Base-by-base conservation (phyloP, 805 yeast species). In the Suhomyces xylopsoci region DNA sequence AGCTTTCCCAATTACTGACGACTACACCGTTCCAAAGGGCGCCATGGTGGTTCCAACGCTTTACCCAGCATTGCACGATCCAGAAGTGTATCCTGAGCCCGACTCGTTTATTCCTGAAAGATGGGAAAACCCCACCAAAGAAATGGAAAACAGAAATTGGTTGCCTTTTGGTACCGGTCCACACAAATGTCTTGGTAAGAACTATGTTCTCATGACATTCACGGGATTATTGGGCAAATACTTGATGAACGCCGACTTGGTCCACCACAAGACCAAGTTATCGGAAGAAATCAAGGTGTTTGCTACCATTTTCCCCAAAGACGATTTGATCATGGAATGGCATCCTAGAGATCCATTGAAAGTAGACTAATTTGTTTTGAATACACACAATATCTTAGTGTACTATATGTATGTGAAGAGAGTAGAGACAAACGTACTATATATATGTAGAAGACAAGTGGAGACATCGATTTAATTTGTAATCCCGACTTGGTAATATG, bases 241-340 rank as follows among this genome's bases (percentile, higher is more conserved):
- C 51, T 82, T 90, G 22, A 71, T 94, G 82, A 74, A 81, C 61
- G 80, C 91, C 50, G 92, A 94, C 70, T 83, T 94, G 75, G 73
- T 81, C 54, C 99, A 94, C 70, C 80, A 84, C 58, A 83, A 87
- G 46, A 94, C 99, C 22, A 87, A 85, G 42, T 76, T 86, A 60
- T 85, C 93, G 61, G 99, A 94, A 76, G 85, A 90, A 65, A 91
- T 94, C 65, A 89, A 90, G 67, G 98, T 94, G 40, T 94, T 94
- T 69, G 99, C 99, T 25, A 94, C 99, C 17, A 91, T 94, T 67
- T 94, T 94, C 88, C 99, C 99, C 25, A 84, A 90, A 70, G 99
- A 94, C 73, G 97, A 94, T 69, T 83, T 96, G 67, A 82, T 89
- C 58, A 74, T 94, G 68, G 77, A 84, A 61, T 93, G 92, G 78